phyloP scores from a whole-genome alignment of 208 protist species.

The Crithidia mellificae region DNA sequence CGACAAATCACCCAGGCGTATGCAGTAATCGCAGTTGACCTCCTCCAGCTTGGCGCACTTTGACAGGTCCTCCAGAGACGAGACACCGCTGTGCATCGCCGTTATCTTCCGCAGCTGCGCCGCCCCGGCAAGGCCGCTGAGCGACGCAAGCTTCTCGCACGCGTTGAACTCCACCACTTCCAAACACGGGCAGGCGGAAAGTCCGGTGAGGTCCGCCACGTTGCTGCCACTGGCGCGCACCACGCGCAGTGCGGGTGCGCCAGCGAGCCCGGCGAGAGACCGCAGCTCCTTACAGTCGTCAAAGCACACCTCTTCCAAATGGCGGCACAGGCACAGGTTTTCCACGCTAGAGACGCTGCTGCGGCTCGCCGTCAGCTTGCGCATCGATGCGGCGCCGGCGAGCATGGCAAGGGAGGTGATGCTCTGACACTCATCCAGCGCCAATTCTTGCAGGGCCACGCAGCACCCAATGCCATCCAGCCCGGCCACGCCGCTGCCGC shows the following conservation, averaged over 20 bases:
- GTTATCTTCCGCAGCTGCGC: slow-evolving; percentile 9
- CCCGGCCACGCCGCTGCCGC: slow-evolving; percentile 10
- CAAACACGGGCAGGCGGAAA: background rate
- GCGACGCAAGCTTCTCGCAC: background rate
- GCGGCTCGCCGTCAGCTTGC: background rate
- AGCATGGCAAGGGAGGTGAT: background rate
- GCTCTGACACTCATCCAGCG: background rate
- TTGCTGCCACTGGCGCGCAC: background rate
- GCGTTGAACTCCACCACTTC: slow-evolving; percentile 4
- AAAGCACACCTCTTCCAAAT: slow-evolving; percentile 1
- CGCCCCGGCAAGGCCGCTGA: slow-evolving; percentile 7
- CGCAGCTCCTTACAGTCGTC: slow-evolving; percentile 4
- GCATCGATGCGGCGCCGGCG: background rate
- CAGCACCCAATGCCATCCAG: slow-evolving; percentile 5
- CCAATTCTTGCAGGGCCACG: background rate
- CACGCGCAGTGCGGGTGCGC: slow-evolving; percentile 1
- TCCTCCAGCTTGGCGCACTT: background rate
- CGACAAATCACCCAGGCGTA: slow-evolving; percentile 2
- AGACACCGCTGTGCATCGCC: slow-evolving; percentile 4
- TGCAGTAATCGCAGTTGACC: slow-evolving; percentile 9
- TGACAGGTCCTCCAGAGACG: slow-evolving; percentile 8
- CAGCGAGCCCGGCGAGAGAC: slow-evolving; percentile 1
- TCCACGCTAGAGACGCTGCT: slow-evolving; percentile 2
- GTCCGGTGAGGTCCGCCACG: background rate
- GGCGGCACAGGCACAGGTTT: background rate